Evolutionary conservation across 805 yeast species (phyloP).

Genomic region (Barnettozyma siamensis): DNA sequence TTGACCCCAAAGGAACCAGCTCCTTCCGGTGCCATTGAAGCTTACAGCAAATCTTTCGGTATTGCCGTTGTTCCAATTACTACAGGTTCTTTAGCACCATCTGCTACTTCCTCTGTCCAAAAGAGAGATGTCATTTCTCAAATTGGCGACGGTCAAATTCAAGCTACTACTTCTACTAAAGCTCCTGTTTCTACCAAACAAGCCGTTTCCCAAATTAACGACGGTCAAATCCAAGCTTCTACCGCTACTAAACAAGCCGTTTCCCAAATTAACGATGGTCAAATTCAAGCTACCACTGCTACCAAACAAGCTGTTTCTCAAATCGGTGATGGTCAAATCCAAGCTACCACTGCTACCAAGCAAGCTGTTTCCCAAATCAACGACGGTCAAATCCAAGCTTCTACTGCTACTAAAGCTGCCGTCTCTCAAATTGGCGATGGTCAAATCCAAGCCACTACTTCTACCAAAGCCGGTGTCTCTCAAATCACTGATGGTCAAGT

Average conservation of each 20-base stretch:
- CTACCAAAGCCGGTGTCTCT: constrained; percentile 1
- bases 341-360: constrained; percentile 11
- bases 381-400: constrained; percentile 17
- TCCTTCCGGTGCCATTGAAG: constrained; percentile 32
- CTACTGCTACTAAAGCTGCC: constrained; percentile 48
- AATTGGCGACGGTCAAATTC: constrained; percentile 43
- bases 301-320: constrained; percentile 19
- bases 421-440: constrained; percentile 34
- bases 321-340: constrained; percentile 12
- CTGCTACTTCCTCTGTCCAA: constrained; percentile 11
- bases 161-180: constrained; percentile 15
- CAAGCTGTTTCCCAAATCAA: constrained; percentile 24
- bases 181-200: constrained; percentile 19
- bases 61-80: constrained; percentile 37
- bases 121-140: constrained; percentile 22
- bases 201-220: constrained; percentile 27
- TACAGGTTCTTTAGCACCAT: constrained; percentile 20
- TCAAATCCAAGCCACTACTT: constrained; percentile 10
- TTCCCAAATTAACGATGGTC: constrained; percentile 21
- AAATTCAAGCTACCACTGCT: constrained; percentile 24
- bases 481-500: constrained; percentile 6
- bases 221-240: constrained; percentile 28
- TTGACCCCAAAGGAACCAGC: constrained; percentile 35
- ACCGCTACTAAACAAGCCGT: constrained; percentile 28
- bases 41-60: constrained; percentile 35